These are phyloP conservation scores for Lactarius hengduanensis DNA, from an alignment of 768 basidiomycete species.

Conservation along the genomic window DNA sequence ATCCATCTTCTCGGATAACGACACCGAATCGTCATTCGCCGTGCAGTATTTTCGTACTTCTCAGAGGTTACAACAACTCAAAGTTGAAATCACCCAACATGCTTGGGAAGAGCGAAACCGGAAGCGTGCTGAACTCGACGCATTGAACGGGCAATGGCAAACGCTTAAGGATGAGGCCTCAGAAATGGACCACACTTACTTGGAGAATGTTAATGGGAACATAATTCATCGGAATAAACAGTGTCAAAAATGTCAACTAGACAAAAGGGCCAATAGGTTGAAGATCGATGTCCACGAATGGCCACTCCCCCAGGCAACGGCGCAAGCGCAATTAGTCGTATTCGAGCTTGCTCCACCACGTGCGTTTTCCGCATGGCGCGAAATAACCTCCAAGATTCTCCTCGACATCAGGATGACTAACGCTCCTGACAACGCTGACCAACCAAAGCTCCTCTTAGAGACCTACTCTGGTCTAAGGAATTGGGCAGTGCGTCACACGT, in stretches of 20 bases:
- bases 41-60: constrained; percentile 4
- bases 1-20: constrained; percentile 4
- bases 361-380: constrained; percentile 8
- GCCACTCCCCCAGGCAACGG: neutral
- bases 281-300: constrained; percentile 4
- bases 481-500: neutral
- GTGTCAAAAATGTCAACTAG: neutral
- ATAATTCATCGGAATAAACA: neutral
- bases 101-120: neutral
- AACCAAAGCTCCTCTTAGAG: neutral
- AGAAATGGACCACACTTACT: neutral
- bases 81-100: neutral
- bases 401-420: neutral
- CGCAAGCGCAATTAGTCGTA: neutral
- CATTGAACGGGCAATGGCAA: neutral
- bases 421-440: too few relatives aligned
- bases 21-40: neutral
- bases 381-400: neutral
- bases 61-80: neutral
- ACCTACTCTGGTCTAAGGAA: neutral
- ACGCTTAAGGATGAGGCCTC: neutral
- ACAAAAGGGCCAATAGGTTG: neutral
- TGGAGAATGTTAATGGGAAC: neutral
- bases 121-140: neutral
- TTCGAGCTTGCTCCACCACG: neutral